A percentile compares a stretch with the other conserved stretches of the same genome.
phyloP scores from a whole-genome alignment of 2,329 filamentous ascomycete genomes.

The Chaetomium sp. region DNA sequence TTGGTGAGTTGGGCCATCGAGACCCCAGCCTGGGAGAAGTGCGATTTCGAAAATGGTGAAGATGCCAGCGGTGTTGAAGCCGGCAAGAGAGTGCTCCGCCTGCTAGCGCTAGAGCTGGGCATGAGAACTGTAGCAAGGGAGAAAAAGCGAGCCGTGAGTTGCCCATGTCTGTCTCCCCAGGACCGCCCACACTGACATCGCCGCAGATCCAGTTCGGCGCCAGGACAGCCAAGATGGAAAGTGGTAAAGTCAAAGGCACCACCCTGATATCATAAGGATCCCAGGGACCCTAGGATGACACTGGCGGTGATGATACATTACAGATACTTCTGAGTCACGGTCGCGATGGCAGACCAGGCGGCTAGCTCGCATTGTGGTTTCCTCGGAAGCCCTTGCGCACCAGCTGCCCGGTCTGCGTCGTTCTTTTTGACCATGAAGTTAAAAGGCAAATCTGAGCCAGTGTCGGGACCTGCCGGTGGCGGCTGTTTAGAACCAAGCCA shows the following conservation, averaged over 20 bases:
- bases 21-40: conserved; percentile 79
- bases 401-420: conserved; percentile 34
- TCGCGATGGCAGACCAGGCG: conserved; percentile 29
- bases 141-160: conserved; percentile 83
- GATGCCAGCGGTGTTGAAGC: conserved; percentile 60
- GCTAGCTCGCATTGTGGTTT: conserved; percentile 48
- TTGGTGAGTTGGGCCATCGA: conserved; percentile 80
- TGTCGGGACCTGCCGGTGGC: conserved; percentile 8
- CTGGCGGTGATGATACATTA: conserved; percentile 65
- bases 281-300: neutral
- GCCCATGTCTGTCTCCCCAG: neutral
- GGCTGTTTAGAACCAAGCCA: neutral
- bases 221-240: conserved; percentile 81
- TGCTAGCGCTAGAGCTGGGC: conserved; percentile 73
- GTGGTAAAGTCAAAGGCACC: conserved; percentile 68
- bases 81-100: conserved; percentile 77
- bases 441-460: conserved; percentile 46
- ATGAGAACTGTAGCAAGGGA: conserved; percentile 74
- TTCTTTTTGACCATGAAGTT: conserved; percentile 39
- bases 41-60: conserved; percentile 68
- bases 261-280: conserved; percentile 50
- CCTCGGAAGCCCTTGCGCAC: conserved; percentile 50
- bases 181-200: conserved; percentile 17
- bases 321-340: conserved; percentile 75
- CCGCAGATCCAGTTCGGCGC: conserved; percentile 78